Evolutionary conservation across 768 basidiomycete species (phyloP).

Genomic region (Lactarius sanguifluus): DNA sequence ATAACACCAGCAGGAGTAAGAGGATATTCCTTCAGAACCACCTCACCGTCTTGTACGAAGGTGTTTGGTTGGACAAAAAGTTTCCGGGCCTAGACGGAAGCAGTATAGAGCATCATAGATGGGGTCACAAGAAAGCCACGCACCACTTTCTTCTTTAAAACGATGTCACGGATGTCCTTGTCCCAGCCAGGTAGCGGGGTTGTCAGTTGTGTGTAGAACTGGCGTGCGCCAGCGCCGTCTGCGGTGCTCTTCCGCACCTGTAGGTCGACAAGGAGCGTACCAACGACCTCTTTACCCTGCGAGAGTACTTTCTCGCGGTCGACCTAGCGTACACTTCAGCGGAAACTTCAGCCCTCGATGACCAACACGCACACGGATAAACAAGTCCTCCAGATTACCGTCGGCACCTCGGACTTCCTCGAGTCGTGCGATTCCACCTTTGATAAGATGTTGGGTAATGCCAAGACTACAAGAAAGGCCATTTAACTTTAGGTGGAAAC

Average conservation of each 20-base stretch:
- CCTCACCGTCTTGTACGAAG: constrained; percentile 61
- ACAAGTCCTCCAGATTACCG: constrained; percentile 65
- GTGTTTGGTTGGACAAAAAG: constrained; percentile 86
- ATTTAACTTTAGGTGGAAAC: constrained; percentile 4
- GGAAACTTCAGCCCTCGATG: neutral
- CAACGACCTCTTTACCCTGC: constrained; percentile 64
- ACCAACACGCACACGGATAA: constrained; percentile 51
- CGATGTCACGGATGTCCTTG: constrained; percentile 71
- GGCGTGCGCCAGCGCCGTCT: constrained; percentile 74
- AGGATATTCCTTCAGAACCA: constrained; percentile 77
- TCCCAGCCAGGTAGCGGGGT: constrained; percentile 71
- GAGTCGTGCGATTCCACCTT: constrained; percentile 64
- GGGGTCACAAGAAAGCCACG: constrained; percentile 31
- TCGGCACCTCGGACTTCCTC: constrained; percentile 61
- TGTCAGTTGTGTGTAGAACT: constrained; percentile 79
- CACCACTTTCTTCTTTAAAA: constrained; percentile 77
- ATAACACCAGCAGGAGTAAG: constrained; percentile 72
- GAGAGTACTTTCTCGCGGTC: constrained; percentile 67
- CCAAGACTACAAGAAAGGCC: constrained; percentile 54
- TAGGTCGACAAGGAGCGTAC: constrained; percentile 73
- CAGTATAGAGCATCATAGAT: neutral
- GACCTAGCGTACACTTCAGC: constrained; percentile 45
- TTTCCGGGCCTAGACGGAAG: constrained; percentile 63
- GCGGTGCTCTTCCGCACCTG: constrained; percentile 87
- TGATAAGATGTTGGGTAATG: constrained; percentile 77